phyloP scores from a whole-genome alignment of 441 rosid genomes.

The Biscutella laevigata region DNA sequence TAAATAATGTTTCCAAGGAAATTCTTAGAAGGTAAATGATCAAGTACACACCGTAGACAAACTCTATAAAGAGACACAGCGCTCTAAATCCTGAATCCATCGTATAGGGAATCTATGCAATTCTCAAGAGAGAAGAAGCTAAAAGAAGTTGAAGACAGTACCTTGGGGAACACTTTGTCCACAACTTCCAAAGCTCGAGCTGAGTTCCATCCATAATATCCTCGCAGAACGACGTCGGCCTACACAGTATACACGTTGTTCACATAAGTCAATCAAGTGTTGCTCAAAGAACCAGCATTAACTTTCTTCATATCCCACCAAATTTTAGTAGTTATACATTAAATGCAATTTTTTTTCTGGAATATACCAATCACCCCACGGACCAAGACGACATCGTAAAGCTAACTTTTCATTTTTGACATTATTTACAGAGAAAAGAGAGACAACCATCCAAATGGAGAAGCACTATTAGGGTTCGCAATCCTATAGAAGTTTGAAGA shows the following conservation, averaged over 20 bases:
- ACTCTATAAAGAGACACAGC: not conserved
- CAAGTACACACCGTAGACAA: no score
- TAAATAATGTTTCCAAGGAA: not conserved
- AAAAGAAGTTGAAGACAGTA: conserved; percentile 9
- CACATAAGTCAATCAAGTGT: not conserved
- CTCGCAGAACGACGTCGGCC: conserved; percentile 83
- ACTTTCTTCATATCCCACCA: not conserved
- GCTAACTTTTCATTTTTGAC: not conserved
- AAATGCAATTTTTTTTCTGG: not conserved
- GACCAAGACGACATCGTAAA: not conserved
- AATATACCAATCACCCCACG: no score
- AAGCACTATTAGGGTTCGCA: not conserved
- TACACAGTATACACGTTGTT: conserved; percentile 28
- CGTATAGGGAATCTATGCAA: not conserved
- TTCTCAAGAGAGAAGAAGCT: not conserved
- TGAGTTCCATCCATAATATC: conserved; percentile 90
- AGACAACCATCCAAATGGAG: conserved; percentile 4
- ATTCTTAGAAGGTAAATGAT: no score
- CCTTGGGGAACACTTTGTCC: conserved; percentile 81
- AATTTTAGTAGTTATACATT: not conserved
- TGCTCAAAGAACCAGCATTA: conserved; percentile 1
- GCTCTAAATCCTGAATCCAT: not conserved
- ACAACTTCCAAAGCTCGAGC: conserved; percentile 66
- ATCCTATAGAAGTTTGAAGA: not conserved
- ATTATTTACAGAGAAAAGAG: not conserved